These are phyloP conservation scores for Leccinum variicolor DNA, from an alignment of 768 basidiomycete genomes.

Conservation along the genomic window DNA sequence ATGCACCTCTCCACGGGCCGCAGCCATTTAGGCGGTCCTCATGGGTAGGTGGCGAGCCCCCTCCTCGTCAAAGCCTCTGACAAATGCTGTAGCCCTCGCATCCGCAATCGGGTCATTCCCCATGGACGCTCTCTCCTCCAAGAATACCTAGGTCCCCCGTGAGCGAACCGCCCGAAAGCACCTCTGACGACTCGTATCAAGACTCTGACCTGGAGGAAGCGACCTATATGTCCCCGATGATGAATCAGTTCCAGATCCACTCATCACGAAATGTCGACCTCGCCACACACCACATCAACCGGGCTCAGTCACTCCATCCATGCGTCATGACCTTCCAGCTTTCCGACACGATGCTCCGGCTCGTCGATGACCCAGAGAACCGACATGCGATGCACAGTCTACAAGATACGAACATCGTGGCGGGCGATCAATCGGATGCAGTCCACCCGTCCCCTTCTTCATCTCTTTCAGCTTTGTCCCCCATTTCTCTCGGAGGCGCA, in stretches of 20 bases:
- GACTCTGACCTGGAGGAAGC: conserved; percentile 28
- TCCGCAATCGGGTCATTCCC: conserved; percentile 9
- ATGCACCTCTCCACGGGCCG: conserved; percentile 6
- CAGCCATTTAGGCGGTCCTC: conserved; percentile 22
- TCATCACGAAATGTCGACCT: conserved; percentile 9
- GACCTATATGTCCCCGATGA: conserved; percentile 30
- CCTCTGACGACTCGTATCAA: conserved; percentile 26
- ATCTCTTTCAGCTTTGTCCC: neutral
- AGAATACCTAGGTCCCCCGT: conserved; percentile 23
- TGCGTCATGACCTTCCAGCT: conserved; percentile 32
- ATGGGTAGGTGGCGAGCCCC: conserved; percentile 21
- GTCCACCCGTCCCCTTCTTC: conserved; percentile 5
- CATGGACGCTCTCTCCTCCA: conserved; percentile 12
- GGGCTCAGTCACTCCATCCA: conserved; percentile 18
- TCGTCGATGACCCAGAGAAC: conserved; percentile 28
- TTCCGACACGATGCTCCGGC: conserved; percentile 21
- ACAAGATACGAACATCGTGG: conserved; percentile 15
- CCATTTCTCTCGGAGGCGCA: conserved; percentile 3
- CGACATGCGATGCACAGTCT: conserved; percentile 16
- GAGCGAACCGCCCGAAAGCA: conserved; percentile 30
- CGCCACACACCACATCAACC: conserved; percentile 4
- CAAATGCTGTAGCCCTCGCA: conserved; percentile 19
- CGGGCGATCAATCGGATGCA: conserved; percentile 13
- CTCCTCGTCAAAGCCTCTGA: conserved; percentile 13
- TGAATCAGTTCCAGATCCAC: conserved; percentile 29